Evolutionary conservation across 805 yeast genomes (phyloP).

Genomic region (Candida takata): DNA sequence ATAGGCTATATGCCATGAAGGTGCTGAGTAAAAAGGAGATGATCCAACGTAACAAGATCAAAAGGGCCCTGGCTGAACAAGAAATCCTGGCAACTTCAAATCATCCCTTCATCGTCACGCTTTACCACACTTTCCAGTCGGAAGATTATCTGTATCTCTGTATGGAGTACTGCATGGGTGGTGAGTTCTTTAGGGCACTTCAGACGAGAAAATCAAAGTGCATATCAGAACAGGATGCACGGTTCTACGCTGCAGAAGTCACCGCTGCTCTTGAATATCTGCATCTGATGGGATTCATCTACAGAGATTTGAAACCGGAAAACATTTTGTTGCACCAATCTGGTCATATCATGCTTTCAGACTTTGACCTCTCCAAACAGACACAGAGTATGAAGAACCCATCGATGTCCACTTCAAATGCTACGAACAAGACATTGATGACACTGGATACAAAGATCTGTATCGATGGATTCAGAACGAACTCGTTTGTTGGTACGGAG

Average conservation of each 20-base stretch:
- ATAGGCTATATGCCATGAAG: slow-evolving; percentile 85
- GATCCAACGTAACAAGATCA: slow-evolving; percentile 91
- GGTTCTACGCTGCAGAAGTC: slow-evolving; percentile 94
- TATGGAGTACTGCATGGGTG: slow-evolving; percentile 99
- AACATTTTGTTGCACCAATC: slow-evolving; percentile 90
- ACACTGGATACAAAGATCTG: slow-evolving; percentile 91
- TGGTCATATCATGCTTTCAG: slow-evolving; percentile 97
- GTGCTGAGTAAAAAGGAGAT: slow-evolving; percentile 84
- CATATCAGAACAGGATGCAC: slow-evolving; percentile 80
- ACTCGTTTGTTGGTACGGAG: slow-evolving; percentile 97
- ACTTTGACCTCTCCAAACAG: slow-evolving; percentile 92
- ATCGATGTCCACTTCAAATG: slow-evolving; percentile 34
- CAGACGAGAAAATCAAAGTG: slow-evolving; percentile 87
- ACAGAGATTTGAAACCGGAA: slow-evolving; percentile 95
- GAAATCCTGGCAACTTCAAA: slow-evolving; percentile 92
- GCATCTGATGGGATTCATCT: slow-evolving; percentile 95
- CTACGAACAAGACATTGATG: slow-evolving; percentile 37
- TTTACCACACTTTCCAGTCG: slow-evolving; percentile 94
- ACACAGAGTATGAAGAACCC: slow-evolving; percentile 74
- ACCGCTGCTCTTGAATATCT: slow-evolving; percentile 93
- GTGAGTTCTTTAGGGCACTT: slow-evolving; percentile 93
- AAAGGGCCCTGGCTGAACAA: slow-evolving; percentile 92
- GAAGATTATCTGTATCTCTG: slow-evolving; percentile 87
- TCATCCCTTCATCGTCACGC: slow-evolving; percentile 94
- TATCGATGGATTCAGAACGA: slow-evolving; percentile 92